Conservation (phyloP, 805 yeast genomes). For the Limtongia smithiae region DNA sequence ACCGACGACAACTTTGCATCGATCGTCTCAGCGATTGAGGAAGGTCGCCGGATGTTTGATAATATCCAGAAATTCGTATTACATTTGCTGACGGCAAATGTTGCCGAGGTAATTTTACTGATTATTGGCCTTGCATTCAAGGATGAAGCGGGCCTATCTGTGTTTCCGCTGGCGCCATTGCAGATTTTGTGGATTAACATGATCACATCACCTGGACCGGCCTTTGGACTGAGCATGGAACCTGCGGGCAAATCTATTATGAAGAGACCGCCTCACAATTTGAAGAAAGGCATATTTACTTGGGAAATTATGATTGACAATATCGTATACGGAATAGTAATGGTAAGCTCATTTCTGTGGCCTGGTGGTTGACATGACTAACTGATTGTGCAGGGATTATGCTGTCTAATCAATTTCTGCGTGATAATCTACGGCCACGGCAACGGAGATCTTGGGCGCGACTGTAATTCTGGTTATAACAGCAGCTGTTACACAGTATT, state of each 20-base stretch:
- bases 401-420: conserved; percentile 65
- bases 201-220: conserved; percentile 76
- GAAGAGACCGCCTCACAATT: conserved; percentile 60
- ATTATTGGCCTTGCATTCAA: conserved; percentile 71
- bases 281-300: conserved; percentile 56
- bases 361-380: not conserved
- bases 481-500: conserved; percentile 59
- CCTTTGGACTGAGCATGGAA: conserved; percentile 76
- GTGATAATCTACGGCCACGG: conserved; percentile 66
- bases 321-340: conserved; percentile 66
- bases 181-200: conserved; percentile 78
- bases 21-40: conserved; percentile 71
- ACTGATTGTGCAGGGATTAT: conserved; percentile 42
- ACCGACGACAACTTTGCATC: conserved; percentile 78
- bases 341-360: conserved; percentile 41
- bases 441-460: conserved; percentile 57
- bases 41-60: conserved; percentile 74
- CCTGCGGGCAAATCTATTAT: conserved; percentile 60
- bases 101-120: conserved; percentile 63
- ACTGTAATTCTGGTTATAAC: conserved; percentile 55
- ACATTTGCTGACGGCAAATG: conserved; percentile 69
- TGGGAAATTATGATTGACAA: conserved; percentile 66
- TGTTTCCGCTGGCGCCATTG: conserved; percentile 77
- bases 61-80: conserved; percentile 75
- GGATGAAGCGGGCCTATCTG: conserved; percentile 61